Conservation (phyloP, 768 basidiomycete genomes). For the Lactarius sanguifluus region DNA sequence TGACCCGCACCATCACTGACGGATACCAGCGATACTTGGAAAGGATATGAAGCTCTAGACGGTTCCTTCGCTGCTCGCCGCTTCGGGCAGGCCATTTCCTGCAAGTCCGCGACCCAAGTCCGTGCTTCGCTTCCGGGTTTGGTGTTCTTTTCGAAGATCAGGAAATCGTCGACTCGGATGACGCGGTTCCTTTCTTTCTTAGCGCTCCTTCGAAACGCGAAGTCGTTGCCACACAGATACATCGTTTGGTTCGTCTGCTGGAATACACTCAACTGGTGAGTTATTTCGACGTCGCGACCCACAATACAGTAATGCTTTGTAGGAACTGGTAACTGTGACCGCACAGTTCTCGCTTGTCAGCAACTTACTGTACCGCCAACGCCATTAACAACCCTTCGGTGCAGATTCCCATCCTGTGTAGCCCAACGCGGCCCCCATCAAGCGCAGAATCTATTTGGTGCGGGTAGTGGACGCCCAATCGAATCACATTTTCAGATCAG, state of each 20-base stretch:
- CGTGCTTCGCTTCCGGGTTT: background rate
- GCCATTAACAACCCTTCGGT: no score
- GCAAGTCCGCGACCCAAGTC: no score
- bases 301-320: background rate
- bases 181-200: background rate
- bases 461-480: slow-evolving; percentile 8
- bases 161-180: background rate
- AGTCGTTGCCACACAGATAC: slow-evolving; percentile 31
- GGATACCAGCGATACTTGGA: background rate
- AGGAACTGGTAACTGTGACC: slow-evolving; percentile 37
- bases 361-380: no score
- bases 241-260: slow-evolving; percentile 29
- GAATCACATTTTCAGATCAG: slow-evolving; percentile 23
- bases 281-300: no score
- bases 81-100: background rate
- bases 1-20: background rate
- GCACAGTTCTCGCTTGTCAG: slow-evolving; percentile 32
- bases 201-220: slow-evolving; percentile 18
- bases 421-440: no score
- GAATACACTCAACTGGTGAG: background rate
- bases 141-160: background rate
- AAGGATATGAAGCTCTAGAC: background rate
- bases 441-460: no score
- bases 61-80: background rate
- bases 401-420: no score